Conservation (phyloP, 805 yeast species). For the Brettanomyces sp. region DNA sequence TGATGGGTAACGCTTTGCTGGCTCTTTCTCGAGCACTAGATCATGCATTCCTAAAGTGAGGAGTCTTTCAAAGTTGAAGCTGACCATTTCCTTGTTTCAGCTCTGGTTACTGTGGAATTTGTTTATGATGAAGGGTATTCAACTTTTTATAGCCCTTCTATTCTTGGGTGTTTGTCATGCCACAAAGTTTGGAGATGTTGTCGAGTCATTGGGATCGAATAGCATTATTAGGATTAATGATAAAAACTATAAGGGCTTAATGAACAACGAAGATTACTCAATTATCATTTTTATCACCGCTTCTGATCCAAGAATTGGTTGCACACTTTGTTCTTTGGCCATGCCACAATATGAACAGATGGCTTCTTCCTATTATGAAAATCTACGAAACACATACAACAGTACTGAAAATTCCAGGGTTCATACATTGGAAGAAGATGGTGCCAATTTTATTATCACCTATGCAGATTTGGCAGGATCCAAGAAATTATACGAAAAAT, state of each 20-base stretch:
- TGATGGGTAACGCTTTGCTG: too few relatives aligned
- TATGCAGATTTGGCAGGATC: conserved; percentile 61
- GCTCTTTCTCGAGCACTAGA: too few relatives aligned
- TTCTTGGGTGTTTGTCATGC: background rate
- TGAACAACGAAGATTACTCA: conserved; percentile 58
- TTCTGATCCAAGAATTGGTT: conserved; percentile 61
- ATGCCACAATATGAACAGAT: conserved; percentile 54
- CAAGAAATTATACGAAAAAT: conserved; percentile 39
- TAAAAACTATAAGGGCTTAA: conserved; percentile 43
- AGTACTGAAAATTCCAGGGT: conserved; percentile 6
- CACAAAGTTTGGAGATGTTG: conserved; percentile 12
- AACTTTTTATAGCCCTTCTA: background rate
- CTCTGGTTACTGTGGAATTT: too few relatives aligned
- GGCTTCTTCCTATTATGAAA: conserved; percentile 47
- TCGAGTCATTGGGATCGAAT: conserved; percentile 4
- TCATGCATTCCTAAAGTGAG: too few relatives aligned
- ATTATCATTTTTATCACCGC: conserved; percentile 68
- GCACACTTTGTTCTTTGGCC: conserved; percentile 63
- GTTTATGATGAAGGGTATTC: background rate
- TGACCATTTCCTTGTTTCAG: too few relatives aligned
- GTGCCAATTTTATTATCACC: conserved; percentile 48
- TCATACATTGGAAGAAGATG: background rate
- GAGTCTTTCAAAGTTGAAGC: too few relatives aligned
- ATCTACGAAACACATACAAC: conserved; percentile 42
- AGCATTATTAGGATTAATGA: conserved; percentile 34